These are phyloP conservation scores for Debaryomyces fabryi DNA, from an alignment of 1,139 yeast genomes.

Conservation along the genomic window DNA sequence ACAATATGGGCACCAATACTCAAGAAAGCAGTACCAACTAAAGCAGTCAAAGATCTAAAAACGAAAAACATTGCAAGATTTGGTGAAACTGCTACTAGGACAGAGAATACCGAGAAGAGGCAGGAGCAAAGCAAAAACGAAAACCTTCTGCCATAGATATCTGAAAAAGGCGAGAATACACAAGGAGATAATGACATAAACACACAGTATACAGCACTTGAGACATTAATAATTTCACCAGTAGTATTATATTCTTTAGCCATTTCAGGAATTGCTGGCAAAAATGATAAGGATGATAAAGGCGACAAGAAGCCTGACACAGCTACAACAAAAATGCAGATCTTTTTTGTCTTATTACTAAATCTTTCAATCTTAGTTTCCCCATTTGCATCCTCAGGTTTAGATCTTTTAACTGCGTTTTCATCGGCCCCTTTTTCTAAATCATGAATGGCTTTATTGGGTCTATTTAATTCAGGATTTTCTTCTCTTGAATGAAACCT, in stretches of 20 bases:
- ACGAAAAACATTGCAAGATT: slow-evolving; percentile 54
- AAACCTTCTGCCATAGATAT: slow-evolving; percentile 51
- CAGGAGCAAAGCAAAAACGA: slow-evolving; percentile 41
- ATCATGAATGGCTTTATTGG: background rate
- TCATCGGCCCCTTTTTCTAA: background rate
- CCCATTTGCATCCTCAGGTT: background rate
- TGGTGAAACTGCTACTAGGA: slow-evolving; percentile 47
- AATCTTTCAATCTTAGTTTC: background rate
- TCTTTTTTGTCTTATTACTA: background rate
- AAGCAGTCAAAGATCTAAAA: slow-evolving; percentile 47
- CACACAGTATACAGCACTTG: slow-evolving; percentile 52
- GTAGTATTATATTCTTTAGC: slow-evolving; percentile 48
- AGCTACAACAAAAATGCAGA: slow-evolving; percentile 16
- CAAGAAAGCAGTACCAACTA: slow-evolving; percentile 57
- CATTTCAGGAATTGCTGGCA: slow-evolving; percentile 54
- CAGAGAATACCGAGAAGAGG: slow-evolving; percentile 34
- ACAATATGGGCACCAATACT: slow-evolving; percentile 49
- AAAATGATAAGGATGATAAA: slow-evolving; percentile 41
- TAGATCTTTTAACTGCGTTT: background rate
- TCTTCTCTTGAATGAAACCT: too few species aligned
- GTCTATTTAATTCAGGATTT: too few species aligned
- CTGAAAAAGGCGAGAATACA: slow-evolving; percentile 49
- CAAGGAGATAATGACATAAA: slow-evolving; percentile 56
- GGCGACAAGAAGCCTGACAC: slow-evolving; percentile 43
- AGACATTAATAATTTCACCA: slow-evolving; percentile 45